phyloP scores from a whole-genome alignment of 257 asterid species.

The Fraxinus anomala region DNA sequence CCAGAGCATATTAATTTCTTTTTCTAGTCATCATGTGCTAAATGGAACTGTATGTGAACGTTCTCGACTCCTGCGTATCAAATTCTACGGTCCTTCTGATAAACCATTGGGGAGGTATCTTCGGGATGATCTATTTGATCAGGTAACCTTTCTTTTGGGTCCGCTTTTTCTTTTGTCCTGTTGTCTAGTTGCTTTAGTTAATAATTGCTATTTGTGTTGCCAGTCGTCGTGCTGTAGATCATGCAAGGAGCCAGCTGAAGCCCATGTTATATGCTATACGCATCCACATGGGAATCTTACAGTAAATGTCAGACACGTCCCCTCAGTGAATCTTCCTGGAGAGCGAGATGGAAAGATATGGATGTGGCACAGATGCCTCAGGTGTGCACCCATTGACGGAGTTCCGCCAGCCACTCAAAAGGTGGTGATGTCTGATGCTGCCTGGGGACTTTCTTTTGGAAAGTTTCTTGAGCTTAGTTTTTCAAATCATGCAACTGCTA shows the following conservation, averaged over 20 bases:
- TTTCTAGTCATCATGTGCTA: conserved; percentile 76
- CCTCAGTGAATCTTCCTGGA: conserved; percentile 71
- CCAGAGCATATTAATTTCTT: conserved; percentile 82
- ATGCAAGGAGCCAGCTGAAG: conserved; percentile 87
- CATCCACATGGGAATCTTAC: conserved; percentile 93
- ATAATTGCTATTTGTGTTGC: conserved; percentile 25
- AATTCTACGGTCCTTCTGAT: conserved; percentile 84
- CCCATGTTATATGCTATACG: conserved; percentile 80
- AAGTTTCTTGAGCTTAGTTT: conserved; percentile 97
- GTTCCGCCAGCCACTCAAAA: conserved; percentile 85
- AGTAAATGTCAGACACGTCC: conserved; percentile 61
- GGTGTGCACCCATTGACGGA: conserved; percentile 61
- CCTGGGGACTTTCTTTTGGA: conserved; percentile 98
- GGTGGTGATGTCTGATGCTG: conserved; percentile 91
- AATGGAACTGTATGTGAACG: conserved; percentile 81
- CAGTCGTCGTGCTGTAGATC: conserved; percentile 73
- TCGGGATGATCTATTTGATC: conserved; percentile 76
- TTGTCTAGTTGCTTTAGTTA: background rate
- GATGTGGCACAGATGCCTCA: conserved; percentile 99
- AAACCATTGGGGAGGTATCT: conserved; percentile 93
- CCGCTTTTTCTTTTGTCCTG: background rate
- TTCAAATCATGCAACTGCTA: conserved; percentile 87
- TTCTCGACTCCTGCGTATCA: conserved; percentile 71
- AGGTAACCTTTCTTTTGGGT: conserved; percentile 49
- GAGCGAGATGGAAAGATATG: conserved; percentile 91